Percentiles rank a stretch among this genome's conserved stretches.
phyloP scores from a whole-genome alignment of 2,329 filamentous ascomycete genomes.

The Trichoderma brevicompactum region DNA sequence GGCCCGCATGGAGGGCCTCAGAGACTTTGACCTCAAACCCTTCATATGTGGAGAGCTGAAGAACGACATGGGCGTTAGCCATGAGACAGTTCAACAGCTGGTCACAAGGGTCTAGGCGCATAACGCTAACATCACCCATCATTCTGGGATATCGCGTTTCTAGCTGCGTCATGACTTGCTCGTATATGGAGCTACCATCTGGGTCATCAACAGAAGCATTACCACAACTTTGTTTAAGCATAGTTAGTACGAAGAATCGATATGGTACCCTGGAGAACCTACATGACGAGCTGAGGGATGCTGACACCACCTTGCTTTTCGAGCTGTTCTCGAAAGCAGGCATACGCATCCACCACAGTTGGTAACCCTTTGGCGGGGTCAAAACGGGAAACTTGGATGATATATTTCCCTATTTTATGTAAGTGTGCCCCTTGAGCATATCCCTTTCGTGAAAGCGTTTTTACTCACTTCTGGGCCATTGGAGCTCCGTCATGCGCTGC shows the following conservation, averaged over 20 bases:
- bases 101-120: constrained; percentile 77
- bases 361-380: constrained; percentile 83
- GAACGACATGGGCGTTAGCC: constrained; percentile 70
- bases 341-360: constrained; percentile 76
- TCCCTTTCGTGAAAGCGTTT: neutral
- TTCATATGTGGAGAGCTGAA: constrained; percentile 80
- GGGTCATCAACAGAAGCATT: constrained; percentile 83
- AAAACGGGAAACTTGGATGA: constrained; percentile 80
- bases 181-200: constrained; percentile 72
- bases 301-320: constrained; percentile 52
- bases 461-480: constrained; percentile 56
- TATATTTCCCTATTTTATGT: constrained; percentile 62
- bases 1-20: constrained; percentile 79
- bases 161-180: constrained; percentile 70
- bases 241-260: neutral
- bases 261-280: constrained; percentile 33
- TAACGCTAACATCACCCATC: constrained; percentile 69
- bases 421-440: neutral
- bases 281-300: constrained; percentile 73
- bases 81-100: constrained; percentile 79
- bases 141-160: constrained; percentile 65
- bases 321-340: constrained; percentile 68
- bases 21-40: constrained; percentile 88
- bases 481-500: constrained; percentile 62
- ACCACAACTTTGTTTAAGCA: constrained; percentile 54